Conservation (phyloP, 2,329 filamentous ascomycete species). For the Fusarium penzigii region DNA sequence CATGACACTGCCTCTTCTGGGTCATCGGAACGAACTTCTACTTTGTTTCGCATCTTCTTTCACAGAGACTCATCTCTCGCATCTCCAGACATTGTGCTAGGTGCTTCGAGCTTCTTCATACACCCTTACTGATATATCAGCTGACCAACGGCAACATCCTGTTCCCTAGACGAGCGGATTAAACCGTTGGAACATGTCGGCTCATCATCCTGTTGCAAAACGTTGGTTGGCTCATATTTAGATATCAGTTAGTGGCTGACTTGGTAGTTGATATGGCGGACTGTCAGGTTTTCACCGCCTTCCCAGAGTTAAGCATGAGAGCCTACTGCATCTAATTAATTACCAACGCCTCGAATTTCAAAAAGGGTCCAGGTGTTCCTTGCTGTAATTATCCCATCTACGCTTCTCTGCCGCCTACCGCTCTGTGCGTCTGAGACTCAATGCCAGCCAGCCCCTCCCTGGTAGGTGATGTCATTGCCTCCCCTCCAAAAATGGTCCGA, state of each 20-base stretch:
- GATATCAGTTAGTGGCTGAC: no score
- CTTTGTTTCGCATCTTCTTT: constrained; percentile 15
- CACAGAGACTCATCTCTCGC: background rate
- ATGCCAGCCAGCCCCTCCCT: constrained; percentile 12
- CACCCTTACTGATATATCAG: background rate
- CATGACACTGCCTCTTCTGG: constrained; percentile 4
- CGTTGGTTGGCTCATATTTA: no score
- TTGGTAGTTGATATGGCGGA: background rate
- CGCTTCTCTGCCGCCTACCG: constrained; percentile 10
- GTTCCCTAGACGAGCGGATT: background rate
- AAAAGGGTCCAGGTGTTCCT: no score
- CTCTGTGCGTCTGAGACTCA: constrained; percentile 1
- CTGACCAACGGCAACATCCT: background rate
- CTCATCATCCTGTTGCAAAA: no score
- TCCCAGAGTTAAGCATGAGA: constrained; percentile 7
- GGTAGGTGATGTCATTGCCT: constrained; percentile 29
- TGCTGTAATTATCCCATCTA: background rate
- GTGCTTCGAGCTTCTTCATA: constrained; percentile 8
- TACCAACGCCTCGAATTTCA: constrained; percentile 11
- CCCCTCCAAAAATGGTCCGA: constrained; percentile 14
- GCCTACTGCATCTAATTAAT: constrained; percentile 9
- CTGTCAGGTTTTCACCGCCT: constrained; percentile 14
- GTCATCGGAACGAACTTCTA: background rate
- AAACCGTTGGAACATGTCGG: background rate
- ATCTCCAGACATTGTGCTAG: background rate